Base-by-base conservation (phyloP, 2,329 filamentous ascomycete species). In the Colletotrichum noveboracense region DNA sequence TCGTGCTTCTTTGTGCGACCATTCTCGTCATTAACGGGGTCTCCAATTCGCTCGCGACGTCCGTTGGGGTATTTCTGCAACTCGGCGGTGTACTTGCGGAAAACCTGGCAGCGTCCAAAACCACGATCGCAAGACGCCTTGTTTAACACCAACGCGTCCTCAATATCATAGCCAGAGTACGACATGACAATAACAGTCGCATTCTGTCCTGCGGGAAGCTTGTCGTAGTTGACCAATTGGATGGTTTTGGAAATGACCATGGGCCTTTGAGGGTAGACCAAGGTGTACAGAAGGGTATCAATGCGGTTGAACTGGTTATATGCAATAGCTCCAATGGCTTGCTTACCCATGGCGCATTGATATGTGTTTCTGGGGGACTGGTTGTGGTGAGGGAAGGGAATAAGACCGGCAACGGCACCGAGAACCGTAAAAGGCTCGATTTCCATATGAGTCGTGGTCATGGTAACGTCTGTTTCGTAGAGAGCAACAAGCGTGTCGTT, bases 311-410 rank as follows among this genome's bases (percentile, higher is more conserved):
- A 98, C 84, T 99, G 97, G 83, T 99, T 99, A 83, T 98, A 98
- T 18, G 96, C 97, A 82, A 99, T 98, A 38, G 96, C 96, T 38
- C 97, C 97, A 83, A 99, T 98, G 52, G 97, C 97, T 94, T 99
- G 97, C 87, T 99, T 99, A 91, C 97, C 97, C 97, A 99, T 99
- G 86, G 97, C 97, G 87, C 96, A 98, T 89, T 98, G 96, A 82
- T 99, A 99, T 1, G 97, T 99, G 83, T 99, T 99, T 89, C 97
- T 91, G 12, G 97, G 97, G 18, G 97, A 99, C 84, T 99, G 97
- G 85, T 99, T 99, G 88, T 99, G 97, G 84, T 99, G 97, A 10
- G 97, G 97, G 82, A 98, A 99, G 6, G 97, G 97, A 83, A 99
- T 99, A 48, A 99, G 89, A 58, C 97, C 97, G 52, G 97, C 97